These are phyloP conservation scores for Epichloe hybrida DNA, from an alignment of 2,329 filamentous ascomycete species.

Conservation along the genomic window DNA sequence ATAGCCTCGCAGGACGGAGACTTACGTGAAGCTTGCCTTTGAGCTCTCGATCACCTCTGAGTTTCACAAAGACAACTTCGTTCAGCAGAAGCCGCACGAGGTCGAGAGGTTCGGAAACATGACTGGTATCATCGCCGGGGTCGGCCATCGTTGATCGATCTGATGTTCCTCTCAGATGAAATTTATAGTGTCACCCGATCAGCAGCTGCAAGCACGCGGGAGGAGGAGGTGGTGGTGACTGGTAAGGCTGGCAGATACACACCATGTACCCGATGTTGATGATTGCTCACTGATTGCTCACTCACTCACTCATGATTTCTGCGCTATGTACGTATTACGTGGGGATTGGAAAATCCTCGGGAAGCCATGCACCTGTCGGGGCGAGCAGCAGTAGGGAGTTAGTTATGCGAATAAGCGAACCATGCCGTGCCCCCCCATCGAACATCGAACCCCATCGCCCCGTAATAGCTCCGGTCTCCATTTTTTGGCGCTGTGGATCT, in stretches of 20 bases:
- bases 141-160: conserved; percentile 56
- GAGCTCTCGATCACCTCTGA: conserved; percentile 87
- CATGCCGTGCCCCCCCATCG: too few species aligned
- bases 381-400: background rate
- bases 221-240: background rate
- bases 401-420: background rate
- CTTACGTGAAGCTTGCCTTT: conserved; percentile 83
- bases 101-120: conserved; percentile 85
- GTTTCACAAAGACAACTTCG: conserved; percentile 93
- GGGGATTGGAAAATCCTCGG: background rate
- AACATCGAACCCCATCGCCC: background rate
- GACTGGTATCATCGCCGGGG: conserved; percentile 55
- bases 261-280: background rate
- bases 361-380: background rate
- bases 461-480: background rate
- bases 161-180: too few species aligned
- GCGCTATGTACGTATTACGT: background rate
- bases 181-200: background rate
- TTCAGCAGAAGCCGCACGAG: conserved; percentile 89
- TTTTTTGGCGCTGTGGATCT: background rate
- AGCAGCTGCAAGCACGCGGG: background rate
- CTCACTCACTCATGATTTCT: conserved; percentile 1
- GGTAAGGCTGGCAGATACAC: background rate
- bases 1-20: background rate
- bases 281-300: background rate